phyloP scores from a whole-genome alignment of 2,329 filamentous ascomycete species.

The Onygenales sp. region DNA sequence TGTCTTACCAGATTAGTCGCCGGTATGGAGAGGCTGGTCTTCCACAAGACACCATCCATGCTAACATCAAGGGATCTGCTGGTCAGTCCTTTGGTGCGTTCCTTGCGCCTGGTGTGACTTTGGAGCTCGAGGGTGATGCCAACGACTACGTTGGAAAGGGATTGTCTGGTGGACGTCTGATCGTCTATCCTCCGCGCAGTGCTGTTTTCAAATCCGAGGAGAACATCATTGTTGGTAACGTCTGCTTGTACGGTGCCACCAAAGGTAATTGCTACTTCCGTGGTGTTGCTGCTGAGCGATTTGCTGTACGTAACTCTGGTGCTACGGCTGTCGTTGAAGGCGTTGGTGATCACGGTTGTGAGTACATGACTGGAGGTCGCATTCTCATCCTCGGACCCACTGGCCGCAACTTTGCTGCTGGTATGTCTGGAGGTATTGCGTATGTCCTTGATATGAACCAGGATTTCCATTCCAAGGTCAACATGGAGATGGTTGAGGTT shows the following conservation, averaged over 20 bases:
- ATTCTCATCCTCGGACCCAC: conserved; percentile 78
- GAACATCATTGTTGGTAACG: conserved; percentile 88
- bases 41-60: conserved; percentile 86
- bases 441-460: conserved; percentile 85
- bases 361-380: conserved; percentile 98
- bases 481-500: conserved; percentile 94
- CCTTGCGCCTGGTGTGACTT: conserved; percentile 82
- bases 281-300: conserved; percentile 90
- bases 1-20: conserved; percentile 94
- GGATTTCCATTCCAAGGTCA: conserved; percentile 88
- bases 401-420: conserved; percentile 92
- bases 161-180: conserved; percentile 82
- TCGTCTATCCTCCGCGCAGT: conserved; percentile 83
- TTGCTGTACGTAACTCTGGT: conserved; percentile 93
- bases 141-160: conserved; percentile 98
- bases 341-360: conserved; percentile 90
- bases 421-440: conserved; percentile 97
- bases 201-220: conserved; percentile 94
- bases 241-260: conserved; percentile 90
- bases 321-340: conserved; percentile 94
- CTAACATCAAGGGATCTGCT: conserved; percentile 92
- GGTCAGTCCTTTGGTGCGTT: conserved; percentile 95
- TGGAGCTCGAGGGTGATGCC: conserved; percentile 89
- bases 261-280: conserved; percentile 91
- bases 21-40: conserved; percentile 81